These are phyloP conservation scores for Stromatinia cepivora DNA, from an alignment of 2,329 filamentous ascomycete species.

Conservation along the genomic window DNA sequence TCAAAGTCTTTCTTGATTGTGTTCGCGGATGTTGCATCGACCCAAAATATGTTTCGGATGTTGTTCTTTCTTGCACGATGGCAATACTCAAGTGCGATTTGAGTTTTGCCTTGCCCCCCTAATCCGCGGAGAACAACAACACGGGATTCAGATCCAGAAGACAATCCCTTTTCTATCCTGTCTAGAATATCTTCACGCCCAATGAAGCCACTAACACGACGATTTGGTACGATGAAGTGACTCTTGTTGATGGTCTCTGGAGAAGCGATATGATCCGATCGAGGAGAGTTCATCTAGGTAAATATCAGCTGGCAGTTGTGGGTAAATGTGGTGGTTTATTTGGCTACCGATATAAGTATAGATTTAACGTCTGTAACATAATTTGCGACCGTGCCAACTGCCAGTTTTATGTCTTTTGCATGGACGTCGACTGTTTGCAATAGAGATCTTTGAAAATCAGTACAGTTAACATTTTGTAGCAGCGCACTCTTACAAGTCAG, in stretches of 20 bases:
- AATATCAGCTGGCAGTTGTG: not conserved
- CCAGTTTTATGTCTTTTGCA: not conserved
- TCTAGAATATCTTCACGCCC: conserved; percentile 29
- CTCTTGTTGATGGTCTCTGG: not conserved
- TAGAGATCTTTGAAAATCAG: not conserved
- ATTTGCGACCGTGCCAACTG: not conserved
- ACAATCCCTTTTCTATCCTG: conserved; percentile 25
- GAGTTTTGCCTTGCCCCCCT: conserved; percentile 35
- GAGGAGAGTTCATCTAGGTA: conserved; percentile 1
- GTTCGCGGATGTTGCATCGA: conserved; percentile 29
- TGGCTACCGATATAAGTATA: not conserved
- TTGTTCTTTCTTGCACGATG: conserved; percentile 23
- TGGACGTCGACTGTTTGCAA: not conserved
- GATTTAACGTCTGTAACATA: conserved; percentile 1
- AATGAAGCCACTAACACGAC: conserved; percentile 27
- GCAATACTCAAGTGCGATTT: conserved; percentile 33
- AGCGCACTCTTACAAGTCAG: conserved; percentile 7
- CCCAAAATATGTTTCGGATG: conserved; percentile 28
- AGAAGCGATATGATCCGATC: too few relatives aligned
- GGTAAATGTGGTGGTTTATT: not conserved
- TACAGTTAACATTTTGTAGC: not conserved
- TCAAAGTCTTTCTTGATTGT: conserved; percentile 27
- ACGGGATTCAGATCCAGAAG: conserved; percentile 10
- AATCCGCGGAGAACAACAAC: conserved; percentile 30
- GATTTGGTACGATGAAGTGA: conserved; percentile 26